phyloP scores from a whole-genome alignment of 1,139 yeast genomes.

The Protomyces inundatus region DNA sequence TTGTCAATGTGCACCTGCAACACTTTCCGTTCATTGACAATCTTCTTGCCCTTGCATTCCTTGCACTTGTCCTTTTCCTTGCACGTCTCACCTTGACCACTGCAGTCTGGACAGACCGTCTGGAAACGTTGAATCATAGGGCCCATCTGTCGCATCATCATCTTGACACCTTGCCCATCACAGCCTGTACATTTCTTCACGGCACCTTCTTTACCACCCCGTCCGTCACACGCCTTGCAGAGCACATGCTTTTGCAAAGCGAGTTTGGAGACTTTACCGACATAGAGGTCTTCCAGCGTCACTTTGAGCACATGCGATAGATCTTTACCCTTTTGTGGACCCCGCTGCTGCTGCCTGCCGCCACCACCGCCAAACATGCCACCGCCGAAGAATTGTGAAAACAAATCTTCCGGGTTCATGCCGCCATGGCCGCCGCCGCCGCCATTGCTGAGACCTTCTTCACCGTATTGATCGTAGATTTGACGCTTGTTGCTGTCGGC shows the following conservation, averaged over 20 bases:
- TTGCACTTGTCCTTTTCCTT: constrained; percentile 87
- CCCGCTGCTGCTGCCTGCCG: constrained; percentile 66
- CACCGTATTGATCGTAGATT: constrained; percentile 82
- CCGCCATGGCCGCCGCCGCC: constrained; percentile 62
- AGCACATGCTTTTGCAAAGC: constrained; percentile 87
- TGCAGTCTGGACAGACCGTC: constrained; percentile 86
- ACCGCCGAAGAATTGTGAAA: constrained; percentile 74
- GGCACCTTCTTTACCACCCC: constrained; percentile 91
- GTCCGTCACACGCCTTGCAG: constrained; percentile 86
- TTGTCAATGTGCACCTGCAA: constrained; percentile 92
- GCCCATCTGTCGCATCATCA: constrained; percentile 97
- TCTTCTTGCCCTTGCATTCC: constrained; percentile 83
- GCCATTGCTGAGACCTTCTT: constrained; percentile 77
- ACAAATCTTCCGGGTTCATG: constrained; percentile 72
- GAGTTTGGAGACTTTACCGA: constrained; percentile 90
- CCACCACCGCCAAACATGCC: constrained; percentile 45
- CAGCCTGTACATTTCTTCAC: constrained; percentile 84
- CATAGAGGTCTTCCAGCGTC: constrained; percentile 85
- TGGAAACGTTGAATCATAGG: constrained; percentile 94
- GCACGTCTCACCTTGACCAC: constrained; percentile 86
- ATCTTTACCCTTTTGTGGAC: constrained; percentile 76
- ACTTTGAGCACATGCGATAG: constrained; percentile 83
- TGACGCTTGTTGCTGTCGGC: constrained; percentile 86
- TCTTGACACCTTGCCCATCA: constrained; percentile 85
- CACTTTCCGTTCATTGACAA: constrained; percentile 80